Conservation (phyloP, 225 moss, liverwort and hornwort species). For the Lunularia cruciata region DNA sequence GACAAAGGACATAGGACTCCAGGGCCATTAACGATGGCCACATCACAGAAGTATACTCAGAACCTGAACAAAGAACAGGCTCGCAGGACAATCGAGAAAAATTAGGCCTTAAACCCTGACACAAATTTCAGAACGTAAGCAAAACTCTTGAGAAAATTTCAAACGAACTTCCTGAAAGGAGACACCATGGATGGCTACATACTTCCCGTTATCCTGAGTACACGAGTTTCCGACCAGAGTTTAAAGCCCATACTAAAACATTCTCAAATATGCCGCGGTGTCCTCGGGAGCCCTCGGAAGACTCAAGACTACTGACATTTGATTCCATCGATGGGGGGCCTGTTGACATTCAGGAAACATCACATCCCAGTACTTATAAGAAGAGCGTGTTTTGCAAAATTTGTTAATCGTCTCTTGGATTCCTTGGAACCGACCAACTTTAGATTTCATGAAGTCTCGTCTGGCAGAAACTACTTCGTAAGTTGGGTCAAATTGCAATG, state of each 20-base stretch:
- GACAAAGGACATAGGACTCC: too few relatives aligned
- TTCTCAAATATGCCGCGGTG: background rate
- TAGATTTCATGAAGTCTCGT: constrained; percentile 61
- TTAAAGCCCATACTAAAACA: background rate
- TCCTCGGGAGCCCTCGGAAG: background rate
- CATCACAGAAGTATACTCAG: too few relatives aligned
- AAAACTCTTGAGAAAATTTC: too few relatives aligned
- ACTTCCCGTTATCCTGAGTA: too few relatives aligned
- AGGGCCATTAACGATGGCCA: too few relatives aligned
- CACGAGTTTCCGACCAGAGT: background rate
- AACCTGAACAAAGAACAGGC: too few relatives aligned
- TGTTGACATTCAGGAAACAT: background rate
- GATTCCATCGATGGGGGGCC: background rate
- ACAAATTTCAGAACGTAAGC: too few relatives aligned
- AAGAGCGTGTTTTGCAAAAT: constrained; percentile 16
- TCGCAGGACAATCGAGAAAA: too few relatives aligned
- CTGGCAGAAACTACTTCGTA: constrained; percentile 77
- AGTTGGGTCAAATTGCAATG: constrained; percentile 82
- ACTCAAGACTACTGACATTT: background rate
- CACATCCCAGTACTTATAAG: background rate
- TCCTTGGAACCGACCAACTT: constrained; percentile 74
- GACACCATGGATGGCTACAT: too few relatives aligned
- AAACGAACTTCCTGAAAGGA: too few relatives aligned
- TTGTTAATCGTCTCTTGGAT: constrained; percentile 39
- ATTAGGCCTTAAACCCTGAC: too few relatives aligned